Evolutionary conservation across 768 basidiomycete species (phyloP).

Genomic region (Amanita polypyramis): DNA sequence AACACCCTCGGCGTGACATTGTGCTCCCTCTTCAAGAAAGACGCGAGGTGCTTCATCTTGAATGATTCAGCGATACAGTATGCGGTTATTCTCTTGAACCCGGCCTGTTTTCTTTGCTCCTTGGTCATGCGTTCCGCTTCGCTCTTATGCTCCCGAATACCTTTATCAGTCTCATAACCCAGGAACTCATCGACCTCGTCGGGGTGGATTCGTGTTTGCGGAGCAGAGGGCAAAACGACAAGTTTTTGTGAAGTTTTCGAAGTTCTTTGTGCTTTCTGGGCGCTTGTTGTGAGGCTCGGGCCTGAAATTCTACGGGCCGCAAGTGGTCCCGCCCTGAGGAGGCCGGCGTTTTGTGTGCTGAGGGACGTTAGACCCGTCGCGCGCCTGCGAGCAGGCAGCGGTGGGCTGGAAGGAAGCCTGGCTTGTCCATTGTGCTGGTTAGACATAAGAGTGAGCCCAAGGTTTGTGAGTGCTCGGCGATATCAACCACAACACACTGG

Average conservation of each 20-base stretch:
- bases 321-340: conserved; percentile 8
- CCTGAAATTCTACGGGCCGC: conserved; percentile 1
- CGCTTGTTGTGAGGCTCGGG: conserved; percentile 6
- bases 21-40: conserved; percentile 88
- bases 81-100: conserved; percentile 75
- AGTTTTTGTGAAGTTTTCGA: conserved; percentile 90
- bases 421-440: conserved; percentile 8
- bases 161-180: conserved; percentile 57
- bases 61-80: conserved; percentile 85
- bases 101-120: conserved; percentile 70
- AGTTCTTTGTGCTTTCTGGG: conserved; percentile 41
- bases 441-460: conserved; percentile 9
- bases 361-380: conserved; percentile 20
- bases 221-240: conserved; percentile 81
- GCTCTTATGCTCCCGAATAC: conserved; percentile 71
- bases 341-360: conserved; percentile 14
- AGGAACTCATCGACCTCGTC: conserved; percentile 39
- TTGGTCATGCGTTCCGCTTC: conserved; percentile 86
- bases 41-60: conserved; percentile 73
- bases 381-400: conserved; percentile 21
- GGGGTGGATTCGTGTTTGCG: conserved; percentile 70
- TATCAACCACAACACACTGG: not conserved
- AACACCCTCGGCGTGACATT: conserved; percentile 81
- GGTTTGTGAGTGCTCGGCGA: too few species aligned
- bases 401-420: conserved; percentile 18